These are phyloP conservation scores for Penicilliopsis zonata DNA, from an alignment of 495 filamentous ascomycete species.

Conservation along the genomic window DNA sequence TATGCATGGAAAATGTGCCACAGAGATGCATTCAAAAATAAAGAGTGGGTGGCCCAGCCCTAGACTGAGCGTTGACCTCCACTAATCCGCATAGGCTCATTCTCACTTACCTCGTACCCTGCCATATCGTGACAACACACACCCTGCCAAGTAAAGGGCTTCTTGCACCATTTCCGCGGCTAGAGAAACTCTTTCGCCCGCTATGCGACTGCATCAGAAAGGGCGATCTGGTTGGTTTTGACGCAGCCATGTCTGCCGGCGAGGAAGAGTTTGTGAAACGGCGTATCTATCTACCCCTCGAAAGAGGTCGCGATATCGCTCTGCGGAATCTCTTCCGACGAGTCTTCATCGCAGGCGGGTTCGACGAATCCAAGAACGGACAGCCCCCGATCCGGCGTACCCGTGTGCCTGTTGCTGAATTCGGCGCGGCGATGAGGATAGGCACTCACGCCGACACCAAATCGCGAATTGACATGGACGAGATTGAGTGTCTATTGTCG, in stretches of 20 bases:
- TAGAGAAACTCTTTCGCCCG: constrained; percentile 67
- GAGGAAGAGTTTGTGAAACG: constrained; percentile 85
- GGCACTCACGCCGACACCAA: constrained; percentile 40
- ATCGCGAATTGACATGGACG: constrained; percentile 67
- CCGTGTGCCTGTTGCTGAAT: constrained; percentile 69
- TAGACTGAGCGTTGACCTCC: background rate
- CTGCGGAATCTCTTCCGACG: constrained; percentile 83
- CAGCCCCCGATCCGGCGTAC: constrained; percentile 53
- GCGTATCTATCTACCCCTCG: constrained; percentile 90
- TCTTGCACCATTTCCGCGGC: constrained; percentile 61
- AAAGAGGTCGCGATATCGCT: constrained; percentile 82
- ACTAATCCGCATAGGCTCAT: constrained; percentile 53
- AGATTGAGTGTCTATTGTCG: constrained; percentile 88
- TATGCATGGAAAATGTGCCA: constrained; percentile 71
- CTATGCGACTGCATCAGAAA: constrained; percentile 63
- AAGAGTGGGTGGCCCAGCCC: constrained; percentile 46
- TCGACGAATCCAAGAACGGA: constrained; percentile 57
- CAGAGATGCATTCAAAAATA: constrained; percentile 55
- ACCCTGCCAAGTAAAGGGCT: constrained; percentile 62
- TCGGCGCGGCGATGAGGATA: constrained; percentile 51
- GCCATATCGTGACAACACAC: constrained; percentile 77
- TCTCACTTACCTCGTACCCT: constrained; percentile 90
- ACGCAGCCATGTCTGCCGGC: constrained; percentile 63
- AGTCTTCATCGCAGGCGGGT: constrained; percentile 73
- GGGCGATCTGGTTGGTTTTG: constrained; percentile 76